Conservation (phyloP, 2,329 filamentous ascomycete genomes). For the Fusarium sp. region DNA sequence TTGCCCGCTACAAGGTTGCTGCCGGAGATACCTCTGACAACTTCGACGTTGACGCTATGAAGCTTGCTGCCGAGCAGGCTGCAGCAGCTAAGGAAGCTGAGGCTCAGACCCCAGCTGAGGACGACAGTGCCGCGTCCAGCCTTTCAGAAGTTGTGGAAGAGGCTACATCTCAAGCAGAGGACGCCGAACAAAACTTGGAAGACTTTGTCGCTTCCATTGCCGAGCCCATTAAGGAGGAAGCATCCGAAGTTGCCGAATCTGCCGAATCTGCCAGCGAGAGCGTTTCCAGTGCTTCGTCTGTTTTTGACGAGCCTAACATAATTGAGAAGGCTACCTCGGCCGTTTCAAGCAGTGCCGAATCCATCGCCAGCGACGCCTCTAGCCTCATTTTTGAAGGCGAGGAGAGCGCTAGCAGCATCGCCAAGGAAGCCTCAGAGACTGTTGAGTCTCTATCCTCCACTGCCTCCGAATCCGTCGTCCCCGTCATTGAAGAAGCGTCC, state of each 20-base stretch:
- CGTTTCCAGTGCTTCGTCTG: slow-evolving; percentile 13
- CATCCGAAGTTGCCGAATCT: slow-evolving; percentile 4
- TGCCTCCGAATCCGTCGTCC: slow-evolving; percentile 36
- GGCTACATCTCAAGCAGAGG: slow-evolving; percentile 16
- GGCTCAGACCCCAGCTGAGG: slow-evolving; percentile 38
- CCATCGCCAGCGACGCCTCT: slow-evolving; percentile 26
- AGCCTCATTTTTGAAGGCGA: slow-evolving; percentile 20
- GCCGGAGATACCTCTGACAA: slow-evolving; percentile 79
- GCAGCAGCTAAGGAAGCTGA: slow-evolving; percentile 37
- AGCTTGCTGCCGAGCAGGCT: slow-evolving; percentile 60
- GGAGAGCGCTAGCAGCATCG: slow-evolving; percentile 20
- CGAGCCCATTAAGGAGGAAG: slow-evolving; percentile 22
- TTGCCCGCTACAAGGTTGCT: slow-evolving; percentile 83
- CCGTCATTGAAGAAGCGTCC: slow-evolving; percentile 28
- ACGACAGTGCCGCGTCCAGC: slow-evolving; percentile 34
- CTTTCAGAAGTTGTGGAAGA: slow-evolving; percentile 19
- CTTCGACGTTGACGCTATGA: slow-evolving; percentile 75
- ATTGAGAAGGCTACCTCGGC: slow-evolving; percentile 25
- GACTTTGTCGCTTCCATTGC: slow-evolving; percentile 34
- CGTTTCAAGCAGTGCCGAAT: slow-evolving; percentile 15
- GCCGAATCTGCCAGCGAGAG: slow-evolving; percentile 6
- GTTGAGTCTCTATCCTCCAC: slow-evolving; percentile 25
- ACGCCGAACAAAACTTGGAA: slow-evolving; percentile 32
- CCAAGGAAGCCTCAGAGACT: slow-evolving; percentile 27
- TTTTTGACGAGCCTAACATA: slow-evolving; percentile 19